phyloP scores from a whole-genome alignment of 2,329 filamentous ascomycete species.

The Aspergillus sp. region DNA sequence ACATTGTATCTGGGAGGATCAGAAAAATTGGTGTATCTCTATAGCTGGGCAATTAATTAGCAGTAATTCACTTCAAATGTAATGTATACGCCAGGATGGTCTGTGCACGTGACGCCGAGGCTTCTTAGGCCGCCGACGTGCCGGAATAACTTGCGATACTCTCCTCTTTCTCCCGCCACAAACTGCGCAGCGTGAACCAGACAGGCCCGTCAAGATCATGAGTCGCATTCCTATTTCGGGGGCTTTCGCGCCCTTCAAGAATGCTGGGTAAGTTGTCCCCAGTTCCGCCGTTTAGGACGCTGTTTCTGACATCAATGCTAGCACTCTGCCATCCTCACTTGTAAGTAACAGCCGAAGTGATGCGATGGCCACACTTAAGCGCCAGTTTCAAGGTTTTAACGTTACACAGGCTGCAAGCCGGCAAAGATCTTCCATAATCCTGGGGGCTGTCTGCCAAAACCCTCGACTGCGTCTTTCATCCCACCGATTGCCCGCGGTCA shows the following conservation, averaged over 20 bases:
- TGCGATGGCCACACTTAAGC: neutral
- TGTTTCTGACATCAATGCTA: conserved; percentile 8
- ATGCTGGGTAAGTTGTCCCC: neutral
- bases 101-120: neutral
- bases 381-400: neutral
- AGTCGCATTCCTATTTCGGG: neutral
- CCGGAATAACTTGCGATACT: neutral
- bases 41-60: neutral
- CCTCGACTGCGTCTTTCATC: neutral
- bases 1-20: neutral
- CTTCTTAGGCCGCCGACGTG: neutral
- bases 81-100: neutral
- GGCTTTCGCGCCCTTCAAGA: neutral
- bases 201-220: neutral
- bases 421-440: conserved; percentile 4
- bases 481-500: neutral
- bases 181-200: neutral
- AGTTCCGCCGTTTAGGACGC: neutral
- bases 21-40: too few relatives aligned
- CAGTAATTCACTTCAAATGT: too few relatives aligned
- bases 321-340: conserved; percentile 8
- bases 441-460: neutral
- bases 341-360: conserved; percentile 9
- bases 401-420: conserved; percentile 2
- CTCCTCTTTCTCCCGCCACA: neutral